Percentiles rank a stretch among this genome's conserved stretches.
Conservation (phyloP, 139 green algal species). For the Tetraselmis striata region DNA sequence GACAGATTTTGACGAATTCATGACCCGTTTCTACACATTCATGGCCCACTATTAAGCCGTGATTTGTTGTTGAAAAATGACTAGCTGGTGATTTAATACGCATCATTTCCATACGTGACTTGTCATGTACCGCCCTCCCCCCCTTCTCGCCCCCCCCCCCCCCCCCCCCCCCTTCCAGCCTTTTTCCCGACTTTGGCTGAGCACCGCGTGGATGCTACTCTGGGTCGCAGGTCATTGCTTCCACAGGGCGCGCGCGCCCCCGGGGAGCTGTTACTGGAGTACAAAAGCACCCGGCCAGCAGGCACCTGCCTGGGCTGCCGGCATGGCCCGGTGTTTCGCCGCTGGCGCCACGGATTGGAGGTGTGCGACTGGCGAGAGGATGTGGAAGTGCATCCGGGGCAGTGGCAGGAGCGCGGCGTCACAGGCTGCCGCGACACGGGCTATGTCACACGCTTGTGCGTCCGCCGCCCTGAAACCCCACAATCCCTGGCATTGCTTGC, state of each 20-base stretch:
- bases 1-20: too few species aligned
- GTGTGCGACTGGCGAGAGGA: not conserved
- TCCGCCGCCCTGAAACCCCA: not conserved
- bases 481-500: not conserved
- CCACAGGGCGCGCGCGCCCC: not conserved
- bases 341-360: not conserved
- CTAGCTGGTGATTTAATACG: too few species aligned
- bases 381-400: not conserved
- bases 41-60: too few species aligned
- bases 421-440: not conserved
- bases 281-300: not conserved
- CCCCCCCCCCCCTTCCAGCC: too few species aligned
- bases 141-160: too few species aligned
- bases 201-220: too few species aligned
- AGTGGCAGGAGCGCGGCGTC: not conserved
- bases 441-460: not conserved
- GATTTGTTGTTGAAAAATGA: too few species aligned
- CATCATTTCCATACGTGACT: too few species aligned
- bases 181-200: too few species aligned
- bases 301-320: not conserved
- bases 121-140: too few species aligned
- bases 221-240: too few species aligned
- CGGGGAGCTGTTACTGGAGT: not conserved
- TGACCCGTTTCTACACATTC: too few species aligned
- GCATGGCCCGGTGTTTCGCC: not conserved